phyloP scores from a whole-genome alignment of 768 basidiomycete genomes.

The Gelatoporia subvermispora region DNA sequence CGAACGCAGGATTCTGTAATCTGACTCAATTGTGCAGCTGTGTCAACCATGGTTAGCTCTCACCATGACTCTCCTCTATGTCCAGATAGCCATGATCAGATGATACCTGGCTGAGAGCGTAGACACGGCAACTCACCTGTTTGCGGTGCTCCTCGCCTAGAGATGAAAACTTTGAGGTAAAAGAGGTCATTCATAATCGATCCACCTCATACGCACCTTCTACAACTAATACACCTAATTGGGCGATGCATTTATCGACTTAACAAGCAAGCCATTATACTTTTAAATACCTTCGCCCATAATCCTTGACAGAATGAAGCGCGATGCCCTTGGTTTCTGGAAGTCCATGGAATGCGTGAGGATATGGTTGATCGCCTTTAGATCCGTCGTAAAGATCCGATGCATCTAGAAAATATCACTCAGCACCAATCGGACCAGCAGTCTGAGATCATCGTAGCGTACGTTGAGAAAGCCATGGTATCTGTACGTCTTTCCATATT shows the following conservation, averaged over 20 bases:
- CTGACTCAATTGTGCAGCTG: not conserved
- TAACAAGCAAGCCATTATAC: not conserved
- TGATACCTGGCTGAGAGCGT: not conserved
- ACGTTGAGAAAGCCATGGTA: constrained; percentile 44
- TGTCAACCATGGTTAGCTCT: not conserved
- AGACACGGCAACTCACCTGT: constrained; percentile 22
- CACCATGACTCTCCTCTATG: constrained; percentile 4
- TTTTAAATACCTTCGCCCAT: constrained; percentile 33
- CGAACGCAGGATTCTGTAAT: constrained; percentile 59
- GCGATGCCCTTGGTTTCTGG: constrained; percentile 45
- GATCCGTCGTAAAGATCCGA: constrained; percentile 34
- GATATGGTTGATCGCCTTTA: constrained; percentile 60
- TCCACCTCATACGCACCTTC: constrained; percentile 23
- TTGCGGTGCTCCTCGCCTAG: constrained; percentile 32
- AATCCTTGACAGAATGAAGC: constrained; percentile 35
- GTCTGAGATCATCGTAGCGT: constrained; percentile 5
- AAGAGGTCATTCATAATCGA: too few species aligned
- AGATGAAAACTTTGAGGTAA: too few species aligned
- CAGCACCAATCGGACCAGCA: not conserved
- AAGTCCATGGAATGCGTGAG: constrained; percentile 54
- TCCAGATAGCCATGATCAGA: too few species aligned
- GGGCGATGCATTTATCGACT: constrained; percentile 18
- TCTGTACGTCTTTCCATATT: constrained; percentile 43
- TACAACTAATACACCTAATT: constrained; percentile 47
- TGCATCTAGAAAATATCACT: not conserved